A percentile compares a stretch with the other conserved stretches of the same genome.
Conservation (phyloP, 768 basidiomycete species). For the Mycena pura region DNA sequence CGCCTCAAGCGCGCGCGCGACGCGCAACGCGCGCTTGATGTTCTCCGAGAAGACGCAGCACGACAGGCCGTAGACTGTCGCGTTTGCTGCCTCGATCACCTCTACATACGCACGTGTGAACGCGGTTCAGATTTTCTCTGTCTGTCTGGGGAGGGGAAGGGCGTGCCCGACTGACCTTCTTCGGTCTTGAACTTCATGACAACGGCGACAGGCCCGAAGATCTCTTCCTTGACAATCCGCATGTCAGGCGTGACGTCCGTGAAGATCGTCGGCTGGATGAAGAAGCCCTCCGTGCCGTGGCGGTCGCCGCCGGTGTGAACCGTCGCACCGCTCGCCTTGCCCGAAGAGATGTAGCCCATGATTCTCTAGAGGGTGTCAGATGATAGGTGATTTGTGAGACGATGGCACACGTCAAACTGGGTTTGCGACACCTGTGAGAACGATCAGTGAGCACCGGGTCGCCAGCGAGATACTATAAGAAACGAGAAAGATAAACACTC, state of each 20-base stretch:
- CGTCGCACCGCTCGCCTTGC: slow-evolving; percentile 71
- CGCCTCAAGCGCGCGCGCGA: slow-evolving; percentile 77
- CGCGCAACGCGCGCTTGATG: slow-evolving; percentile 73
- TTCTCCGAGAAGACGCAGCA: slow-evolving; percentile 86
- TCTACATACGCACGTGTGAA: slow-evolving; percentile 51
- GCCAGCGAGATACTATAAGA: too few species aligned
- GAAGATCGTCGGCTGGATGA: slow-evolving; percentile 73
- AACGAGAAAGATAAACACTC: not conserved
- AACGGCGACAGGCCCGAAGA: slow-evolving; percentile 78
- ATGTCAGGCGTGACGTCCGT: slow-evolving; percentile 65
- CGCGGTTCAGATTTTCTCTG: not conserved
- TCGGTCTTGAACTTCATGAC: slow-evolving; percentile 70
- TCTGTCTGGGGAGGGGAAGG: too few species aligned
- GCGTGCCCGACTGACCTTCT: slow-evolving; percentile 47
- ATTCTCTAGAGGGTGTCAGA: slow-evolving; percentile 52
- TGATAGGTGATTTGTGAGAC: slow-evolving; percentile 4
- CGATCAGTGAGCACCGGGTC: not conserved
- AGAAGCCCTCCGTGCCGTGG: slow-evolving; percentile 64
- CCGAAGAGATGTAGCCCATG: slow-evolving; percentile 73
- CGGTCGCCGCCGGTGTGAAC: slow-evolving; percentile 66
- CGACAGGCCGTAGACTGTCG: slow-evolving; percentile 87
- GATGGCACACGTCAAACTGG: slow-evolving; percentile 68
- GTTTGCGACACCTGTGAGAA: slow-evolving; percentile 66
- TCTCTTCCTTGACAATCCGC: slow-evolving; percentile 73
- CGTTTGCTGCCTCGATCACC: slow-evolving; percentile 79